phyloP scores from a whole-genome alignment of 116 monocot genomes.

The Iris pallida region DNA sequence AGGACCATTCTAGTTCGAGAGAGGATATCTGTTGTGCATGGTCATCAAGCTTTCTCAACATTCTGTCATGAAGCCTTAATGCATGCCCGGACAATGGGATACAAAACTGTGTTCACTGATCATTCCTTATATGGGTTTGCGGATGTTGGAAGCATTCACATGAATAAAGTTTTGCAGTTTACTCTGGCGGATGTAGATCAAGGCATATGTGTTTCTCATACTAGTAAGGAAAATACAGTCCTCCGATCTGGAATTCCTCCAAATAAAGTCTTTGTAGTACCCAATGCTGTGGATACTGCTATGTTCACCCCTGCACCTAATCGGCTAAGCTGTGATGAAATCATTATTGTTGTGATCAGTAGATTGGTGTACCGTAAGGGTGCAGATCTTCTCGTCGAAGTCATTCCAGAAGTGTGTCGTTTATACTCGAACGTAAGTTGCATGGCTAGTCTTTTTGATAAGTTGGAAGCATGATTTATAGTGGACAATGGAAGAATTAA shows the following conservation, averaged over 20 bases:
- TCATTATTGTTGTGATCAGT: conserved; percentile 87
- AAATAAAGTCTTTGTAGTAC: conserved; percentile 82
- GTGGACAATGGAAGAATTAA: no score
- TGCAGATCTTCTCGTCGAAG: conserved; percentile 96
- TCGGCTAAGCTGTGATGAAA: conserved; percentile 60
- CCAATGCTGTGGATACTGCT: conserved; percentile 96
- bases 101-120: conserved; percentile 83
- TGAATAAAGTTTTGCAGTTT: conserved; percentile 96
- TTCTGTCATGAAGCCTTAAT: conserved; percentile 93
- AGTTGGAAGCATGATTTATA: not conserved
- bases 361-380: conserved; percentile 93
- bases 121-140: conserved; percentile 96
- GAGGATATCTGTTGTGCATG: conserved; percentile 89
- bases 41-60: conserved; percentile 96
- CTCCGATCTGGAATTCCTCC: conserved; percentile 80
- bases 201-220: conserved; percentile 95
- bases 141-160: conserved; percentile 92
- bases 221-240: conserved; percentile 96
- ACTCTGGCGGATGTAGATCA: conserved; percentile 86
- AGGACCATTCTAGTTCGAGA: conserved; percentile 83
- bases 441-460: not conserved
- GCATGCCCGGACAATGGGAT: conserved; percentile 95
- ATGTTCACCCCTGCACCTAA: conserved; percentile 79
- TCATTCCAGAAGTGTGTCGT: conserved; percentile 86
- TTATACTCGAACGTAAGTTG: conserved; percentile 74